Percentiles rank a stretch among this genome's conserved stretches.
Conservation (phyloP, 2,329 filamentous ascomycete species). For the Clathrospora elynae region DNA sequence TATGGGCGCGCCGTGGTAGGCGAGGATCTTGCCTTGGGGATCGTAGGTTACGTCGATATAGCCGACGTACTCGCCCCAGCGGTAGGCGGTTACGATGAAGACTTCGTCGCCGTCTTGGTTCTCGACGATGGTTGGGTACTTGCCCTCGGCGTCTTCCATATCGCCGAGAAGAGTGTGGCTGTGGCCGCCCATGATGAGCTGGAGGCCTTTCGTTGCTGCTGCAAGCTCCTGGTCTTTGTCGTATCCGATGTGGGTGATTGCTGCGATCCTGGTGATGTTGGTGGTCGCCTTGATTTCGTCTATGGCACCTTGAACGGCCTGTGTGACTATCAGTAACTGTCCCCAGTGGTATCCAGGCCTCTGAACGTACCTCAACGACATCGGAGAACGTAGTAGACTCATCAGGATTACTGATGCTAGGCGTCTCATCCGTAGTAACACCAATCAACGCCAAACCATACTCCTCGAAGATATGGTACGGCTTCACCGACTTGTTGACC, state of each 20-base stretch:
- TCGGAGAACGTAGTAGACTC: slow-evolving; percentile 64
- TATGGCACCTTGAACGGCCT: slow-evolving; percentile 64
- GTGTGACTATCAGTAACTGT: background rate
- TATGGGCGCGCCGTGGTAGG: slow-evolving; percentile 67
- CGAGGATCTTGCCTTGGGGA: slow-evolving; percentile 63
- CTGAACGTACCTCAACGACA: slow-evolving; percentile 49
- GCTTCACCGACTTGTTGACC: slow-evolving; percentile 67
- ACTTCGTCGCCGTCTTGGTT: slow-evolving; percentile 69
- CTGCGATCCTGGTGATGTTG: slow-evolving; percentile 67
- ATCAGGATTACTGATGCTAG: slow-evolving; percentile 64
- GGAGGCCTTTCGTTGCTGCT: slow-evolving; percentile 64
- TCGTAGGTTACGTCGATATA: slow-evolving; percentile 71
- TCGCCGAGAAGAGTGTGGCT: slow-evolving; percentile 63
- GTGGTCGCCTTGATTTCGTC: slow-evolving; percentile 66
- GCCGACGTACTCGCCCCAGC: slow-evolving; percentile 71
- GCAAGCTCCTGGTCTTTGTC: slow-evolving; percentile 67
- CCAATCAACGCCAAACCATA: slow-evolving; percentile 67
- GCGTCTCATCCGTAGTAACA: slow-evolving; percentile 65
- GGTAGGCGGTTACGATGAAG: slow-evolving; percentile 70
- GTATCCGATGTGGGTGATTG: slow-evolving; percentile 71
- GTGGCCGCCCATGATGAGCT: slow-evolving; percentile 70
- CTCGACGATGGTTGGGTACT: slow-evolving; percentile 67
- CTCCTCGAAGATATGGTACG: slow-evolving; percentile 67
- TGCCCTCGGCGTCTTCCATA: slow-evolving; percentile 62
- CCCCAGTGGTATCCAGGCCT: background rate